Percentiles rank a stretch among this genome's conserved stretches.
These are phyloP conservation scores for Claviceps sorghi DNA, from an alignment of 2,329 filamentous ascomycete genomes.

Conservation along the genomic window DNA sequence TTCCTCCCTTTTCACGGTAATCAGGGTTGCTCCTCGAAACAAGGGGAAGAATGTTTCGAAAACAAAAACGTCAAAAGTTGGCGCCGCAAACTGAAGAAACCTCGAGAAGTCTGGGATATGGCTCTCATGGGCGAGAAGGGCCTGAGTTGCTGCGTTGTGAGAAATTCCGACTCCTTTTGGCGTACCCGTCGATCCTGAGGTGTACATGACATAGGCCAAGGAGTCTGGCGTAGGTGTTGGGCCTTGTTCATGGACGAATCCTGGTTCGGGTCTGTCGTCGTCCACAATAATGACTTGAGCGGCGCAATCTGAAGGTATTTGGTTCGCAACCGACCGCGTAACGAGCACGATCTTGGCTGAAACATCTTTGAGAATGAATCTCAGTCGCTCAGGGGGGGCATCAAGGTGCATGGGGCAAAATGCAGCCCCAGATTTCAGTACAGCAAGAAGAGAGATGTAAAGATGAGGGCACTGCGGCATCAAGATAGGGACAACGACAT, in stretches of 20 bases:
- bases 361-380: constrained; percentile 70
- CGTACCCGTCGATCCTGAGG: constrained; percentile 74
- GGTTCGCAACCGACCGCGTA: constrained; percentile 30
- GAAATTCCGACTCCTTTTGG: constrained; percentile 80
- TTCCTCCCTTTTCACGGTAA: constrained; percentile 51
- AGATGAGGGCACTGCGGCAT: constrained; percentile 63
- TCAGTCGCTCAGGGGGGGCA: constrained; percentile 59
- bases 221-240: constrained; percentile 19
- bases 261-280: neutral
- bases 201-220: constrained; percentile 85
- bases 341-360: constrained; percentile 55
- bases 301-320: constrained; percentile 19
- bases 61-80: constrained; percentile 87
- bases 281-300: constrained; percentile 24
- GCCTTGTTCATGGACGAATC: constrained; percentile 1
- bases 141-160: constrained; percentile 67
- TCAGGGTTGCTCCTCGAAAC: constrained; percentile 56
- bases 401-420: constrained; percentile 78
- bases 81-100: constrained; percentile 83
- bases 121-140: constrained; percentile 63
- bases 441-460: constrained; percentile 63
- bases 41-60: constrained; percentile 91
- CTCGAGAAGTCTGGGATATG: constrained; percentile 63
- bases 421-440: constrained; percentile 67
- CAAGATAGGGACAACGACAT: constrained; percentile 56